Base-by-base conservation (phyloP, 768 basidiomycete genomes). In the Pleurotus giganteus region DNA sequence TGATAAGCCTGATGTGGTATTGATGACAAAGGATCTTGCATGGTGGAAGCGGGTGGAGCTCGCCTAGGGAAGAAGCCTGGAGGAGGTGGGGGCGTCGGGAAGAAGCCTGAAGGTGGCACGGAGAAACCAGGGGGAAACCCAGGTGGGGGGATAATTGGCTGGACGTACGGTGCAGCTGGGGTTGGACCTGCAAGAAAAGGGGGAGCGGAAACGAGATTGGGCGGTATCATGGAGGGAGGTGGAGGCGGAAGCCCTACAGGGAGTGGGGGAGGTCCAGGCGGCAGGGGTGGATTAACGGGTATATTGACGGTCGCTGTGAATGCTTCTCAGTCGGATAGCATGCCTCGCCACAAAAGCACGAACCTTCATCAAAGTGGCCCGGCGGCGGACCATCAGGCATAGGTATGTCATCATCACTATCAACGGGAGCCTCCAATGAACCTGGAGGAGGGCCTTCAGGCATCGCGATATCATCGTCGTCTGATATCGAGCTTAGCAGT, bases 321-420 rank as follows among this genome's bases (percentile, higher is more conserved):
- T 27, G 44, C 47, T 56, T 37, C 37, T 53, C 54, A 26, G 55
- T 57, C 50, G 47, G 36, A 45, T 11, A 17, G 15, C 23, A 37
- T 41, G 5, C 17, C 31, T 34, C 37, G 21, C 4, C 26, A 49
- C 23, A 24, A 36, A 43, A 60, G 34, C 8, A 49, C 49, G 19
- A 56, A 68, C 65, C 57, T 46, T 62, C 54, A 15, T 57, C 57
- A 42, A 9, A n/a, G n/a, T 66, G 53, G 27, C 70, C 71, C 2
- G 83, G 82, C 39, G 89, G 89, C 34, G 87, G 89, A 2, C 87
- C 93, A 50, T 86, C 88, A 11, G 94, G 94, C 86, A 96, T 89
- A 11, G 82, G 83, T 37, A 96, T 94, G 57, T 93, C 93, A 59
- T 94, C 91, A 55, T 91, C 92, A 47, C 80, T 83, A 56, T 93